These are phyloP conservation scores for Russula sp. DNA, from an alignment of 768 basidiomycete species.

Conservation along the genomic window DNA sequence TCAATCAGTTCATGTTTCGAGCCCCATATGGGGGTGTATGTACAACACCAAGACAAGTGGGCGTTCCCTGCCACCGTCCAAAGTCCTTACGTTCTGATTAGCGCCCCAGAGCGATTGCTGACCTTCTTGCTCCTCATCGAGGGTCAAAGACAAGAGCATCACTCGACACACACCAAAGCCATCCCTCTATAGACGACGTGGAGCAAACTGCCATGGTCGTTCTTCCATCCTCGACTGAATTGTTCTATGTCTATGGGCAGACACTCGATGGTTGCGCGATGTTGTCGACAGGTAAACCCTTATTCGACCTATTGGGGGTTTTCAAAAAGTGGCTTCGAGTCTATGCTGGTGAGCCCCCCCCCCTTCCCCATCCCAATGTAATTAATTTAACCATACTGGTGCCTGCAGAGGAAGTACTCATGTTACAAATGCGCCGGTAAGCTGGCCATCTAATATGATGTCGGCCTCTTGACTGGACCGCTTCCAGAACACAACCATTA, in stretches of 20 bases:
- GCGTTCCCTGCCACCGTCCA: conserved; percentile 22
- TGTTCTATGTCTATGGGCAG: conserved; percentile 97
- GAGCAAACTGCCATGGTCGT: conserved; percentile 55
- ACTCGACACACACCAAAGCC: conserved; percentile 45
- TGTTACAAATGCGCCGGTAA: conserved; percentile 67
- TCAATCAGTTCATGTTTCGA: conserved; percentile 89
- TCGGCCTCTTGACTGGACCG: neutral
- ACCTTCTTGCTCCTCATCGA: conserved; percentile 85
- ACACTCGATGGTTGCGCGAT: conserved; percentile 92
- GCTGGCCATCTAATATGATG: conserved; percentile 10
- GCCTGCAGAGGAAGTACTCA: conserved; percentile 78
- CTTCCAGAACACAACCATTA: conserved; percentile 36
- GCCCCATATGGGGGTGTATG: conserved; percentile 85
- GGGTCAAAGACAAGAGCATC: conserved; percentile 57
- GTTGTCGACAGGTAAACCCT: conserved; percentile 74
- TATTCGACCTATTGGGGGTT: conserved; percentile 74
- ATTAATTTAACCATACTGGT: conserved; percentile 20
- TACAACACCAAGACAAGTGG: conserved; percentile 94
- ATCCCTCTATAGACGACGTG: conserved; percentile 38
- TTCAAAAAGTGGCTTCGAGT: conserved; percentile 93
- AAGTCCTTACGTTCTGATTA: conserved; percentile 1
- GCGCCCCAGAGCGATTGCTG: conserved; percentile 63
- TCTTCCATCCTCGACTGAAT: conserved; percentile 87
- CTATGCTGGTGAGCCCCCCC: conserved; percentile 68
- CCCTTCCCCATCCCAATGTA: neutral